phyloP scores from a whole-genome alignment of 768 basidiomycete genomes.

The Tricholoma bakamatsutake region DNA sequence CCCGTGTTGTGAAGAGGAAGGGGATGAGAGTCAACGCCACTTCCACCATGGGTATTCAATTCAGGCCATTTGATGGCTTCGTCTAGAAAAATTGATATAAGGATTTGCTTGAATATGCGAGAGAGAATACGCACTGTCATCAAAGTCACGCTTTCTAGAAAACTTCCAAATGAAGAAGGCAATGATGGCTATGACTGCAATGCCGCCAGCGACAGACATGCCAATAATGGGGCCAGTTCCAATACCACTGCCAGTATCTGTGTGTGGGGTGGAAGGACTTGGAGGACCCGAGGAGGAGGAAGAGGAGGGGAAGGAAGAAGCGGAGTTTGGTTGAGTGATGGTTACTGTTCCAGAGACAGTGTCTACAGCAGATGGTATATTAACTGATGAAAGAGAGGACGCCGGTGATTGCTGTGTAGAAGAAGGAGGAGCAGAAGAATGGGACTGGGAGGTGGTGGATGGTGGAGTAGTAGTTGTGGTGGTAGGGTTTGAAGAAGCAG shows the following conservation, averaged over 20 bases:
- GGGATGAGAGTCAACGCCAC: slow-evolving; percentile 45
- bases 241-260: slow-evolving; percentile 32
- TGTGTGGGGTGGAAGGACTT: background rate
- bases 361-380: background rate
- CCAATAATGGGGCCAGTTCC: slow-evolving; percentile 73
- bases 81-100: slow-evolving; percentile 31
- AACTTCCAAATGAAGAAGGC: slow-evolving; percentile 85
- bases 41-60: slow-evolving; percentile 57
- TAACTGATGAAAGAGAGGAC: background rate
- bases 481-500: background rate
- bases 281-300: background rate
- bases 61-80: slow-evolving; percentile 93
- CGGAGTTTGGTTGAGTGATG: background rate
- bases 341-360: background rate
- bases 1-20: slow-evolving; percentile 68
- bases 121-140: slow-evolving; percentile 58
- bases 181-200: slow-evolving; percentile 64
- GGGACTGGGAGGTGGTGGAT: slow-evolving; percentile 3
- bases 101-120: slow-evolving; percentile 4
- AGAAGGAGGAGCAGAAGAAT: slow-evolving; percentile 25
- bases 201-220: slow-evolving; percentile 74
- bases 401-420: slow-evolving; percentile 12
- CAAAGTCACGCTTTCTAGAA: slow-evolving; percentile 76
- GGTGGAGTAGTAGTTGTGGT: background rate
- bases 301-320: background rate